These are phyloP conservation scores for Aspergillus saccharolyticus DNA, from an alignment of 495 filamentous ascomycete species.

Conservation along the genomic window DNA sequence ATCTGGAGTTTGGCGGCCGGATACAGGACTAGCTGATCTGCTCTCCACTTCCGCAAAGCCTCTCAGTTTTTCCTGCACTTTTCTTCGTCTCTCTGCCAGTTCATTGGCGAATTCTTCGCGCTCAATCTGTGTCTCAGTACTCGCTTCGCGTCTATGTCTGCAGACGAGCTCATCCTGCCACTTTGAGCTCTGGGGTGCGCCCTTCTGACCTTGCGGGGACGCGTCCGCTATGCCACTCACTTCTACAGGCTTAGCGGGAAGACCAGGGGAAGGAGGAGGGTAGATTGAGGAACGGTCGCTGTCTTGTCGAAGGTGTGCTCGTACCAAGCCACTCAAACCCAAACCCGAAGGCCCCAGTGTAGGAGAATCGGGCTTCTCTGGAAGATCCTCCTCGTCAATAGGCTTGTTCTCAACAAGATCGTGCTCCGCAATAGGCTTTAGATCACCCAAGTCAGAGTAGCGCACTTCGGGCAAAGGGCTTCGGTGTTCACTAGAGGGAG, in stretches of 20 bases:
- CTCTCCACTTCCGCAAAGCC: slow-evolving; percentile 65
- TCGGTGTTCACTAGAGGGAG: slow-evolving; percentile 21
- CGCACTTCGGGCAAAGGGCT: slow-evolving; percentile 38
- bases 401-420: slow-evolving; percentile 15
- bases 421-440: slow-evolving; percentile 42
- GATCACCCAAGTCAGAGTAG: slow-evolving; percentile 38
- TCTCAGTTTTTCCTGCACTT: slow-evolving; percentile 75
- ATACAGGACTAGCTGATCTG: slow-evolving; percentile 47
- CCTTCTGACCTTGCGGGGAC: neutral
- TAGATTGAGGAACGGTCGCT: slow-evolving; percentile 80
- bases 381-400: slow-evolving; percentile 13
- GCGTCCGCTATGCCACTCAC: neutral
- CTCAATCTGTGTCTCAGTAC: slow-evolving; percentile 59
- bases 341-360: slow-evolving; percentile 63
- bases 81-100: slow-evolving; percentile 68
- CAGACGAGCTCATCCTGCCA: slow-evolving; percentile 31
- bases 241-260: slow-evolving; percentile 14
- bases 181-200: slow-evolving; percentile 25
- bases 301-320: slow-evolving; percentile 76
- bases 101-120: slow-evolving; percentile 75
- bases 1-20: slow-evolving; percentile 44
- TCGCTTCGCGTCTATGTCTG: slow-evolving; percentile 48
- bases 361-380: slow-evolving; percentile 66
- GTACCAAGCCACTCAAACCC: slow-evolving; percentile 76
- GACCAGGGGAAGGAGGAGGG: slow-evolving; percentile 43